These are phyloP conservation scores for Capsella bursapastoris DNA, from an alignment of 345 rosid species.

Conservation along the genomic window DNA sequence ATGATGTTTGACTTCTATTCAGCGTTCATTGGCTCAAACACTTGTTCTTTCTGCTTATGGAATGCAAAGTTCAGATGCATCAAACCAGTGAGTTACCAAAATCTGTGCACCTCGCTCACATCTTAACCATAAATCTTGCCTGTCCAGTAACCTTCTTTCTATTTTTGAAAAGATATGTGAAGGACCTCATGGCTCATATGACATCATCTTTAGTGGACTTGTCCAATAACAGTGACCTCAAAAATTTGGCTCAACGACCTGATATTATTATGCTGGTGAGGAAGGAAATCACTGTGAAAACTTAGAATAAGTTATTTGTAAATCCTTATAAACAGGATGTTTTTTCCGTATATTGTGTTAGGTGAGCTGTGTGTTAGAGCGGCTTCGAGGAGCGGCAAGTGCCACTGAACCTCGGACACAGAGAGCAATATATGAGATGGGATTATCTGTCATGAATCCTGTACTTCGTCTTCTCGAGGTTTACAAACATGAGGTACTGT, in stretches of 20 bases:
- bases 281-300: conserved; percentile 23
- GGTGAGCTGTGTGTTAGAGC: conserved; percentile 89
- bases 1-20: conserved; percentile 41
- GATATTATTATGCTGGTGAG: conserved; percentile 83
- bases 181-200: conserved; percentile 78
- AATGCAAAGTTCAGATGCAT: conserved; percentile 67
- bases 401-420: conserved; percentile 96
- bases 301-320: conserved; percentile 20
- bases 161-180: conserved; percentile 68
- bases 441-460: conserved; percentile 72
- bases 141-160: conserved; percentile 38
- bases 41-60: conserved; percentile 95
- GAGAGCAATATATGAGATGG: conserved; percentile 91
- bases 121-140: conserved; percentile 30
- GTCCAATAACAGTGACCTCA: conserved; percentile 74
- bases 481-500: conserved; percentile 90
- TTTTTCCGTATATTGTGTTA: conserved; percentile 48
- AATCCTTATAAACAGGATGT: conserved; percentile 29
- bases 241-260: conserved; percentile 80
- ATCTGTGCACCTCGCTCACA: conserved; percentile 26
- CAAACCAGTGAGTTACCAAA: conserved; percentile 78
- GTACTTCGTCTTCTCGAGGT: conserved; percentile 84
- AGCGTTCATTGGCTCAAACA: conserved; percentile 93
- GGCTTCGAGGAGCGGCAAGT: conserved; percentile 95
- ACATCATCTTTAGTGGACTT: conserved; percentile 72